Percentiles rank a stretch among this genome's conserved stretches.
Evolutionary conservation across 2,329 filamentous ascomycete genomes (phyloP).

Genomic region (Stagonosporopsis tanaceti): DNA sequence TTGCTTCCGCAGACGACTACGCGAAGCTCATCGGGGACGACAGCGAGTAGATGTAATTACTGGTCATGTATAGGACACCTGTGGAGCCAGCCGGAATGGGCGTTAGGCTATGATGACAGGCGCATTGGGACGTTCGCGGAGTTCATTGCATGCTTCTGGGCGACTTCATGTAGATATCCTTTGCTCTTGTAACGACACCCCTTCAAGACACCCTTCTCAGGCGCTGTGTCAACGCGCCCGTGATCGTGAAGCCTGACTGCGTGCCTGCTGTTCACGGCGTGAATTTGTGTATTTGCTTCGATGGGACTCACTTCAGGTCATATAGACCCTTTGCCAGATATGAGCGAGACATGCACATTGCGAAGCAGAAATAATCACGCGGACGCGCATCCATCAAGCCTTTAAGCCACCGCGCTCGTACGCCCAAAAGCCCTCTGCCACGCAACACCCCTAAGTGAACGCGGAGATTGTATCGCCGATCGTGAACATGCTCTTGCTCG

Average conservation of each 20-base stretch:
- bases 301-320: neutral
- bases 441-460: too few species aligned
- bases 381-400: too few species aligned
- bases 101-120: conserved; percentile 25
- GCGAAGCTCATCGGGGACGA: conserved; percentile 77
- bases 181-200: conserved; percentile 36
- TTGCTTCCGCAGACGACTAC: conserved; percentile 94
- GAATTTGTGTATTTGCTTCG: neutral
- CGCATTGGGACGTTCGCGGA: conserved; percentile 19
- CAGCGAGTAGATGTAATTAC: conserved; percentile 35
- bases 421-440: too few species aligned
- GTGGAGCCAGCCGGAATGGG: conserved; percentile 20
- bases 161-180: conserved; percentile 44
- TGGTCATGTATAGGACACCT: conserved; percentile 15
- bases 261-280: neutral
- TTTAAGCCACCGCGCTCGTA: too few species aligned
- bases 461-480: too few species aligned
- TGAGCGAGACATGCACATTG: too few species aligned
- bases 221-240: neutral
- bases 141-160: conserved; percentile 20
- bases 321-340: neutral
- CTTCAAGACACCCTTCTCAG: conserved; percentile 8
- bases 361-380: too few species aligned
- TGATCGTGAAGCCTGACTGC: neutral
- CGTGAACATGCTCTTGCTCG: too few species aligned